Percentiles rank a stretch among this genome's conserved stretches.
Conservation (phyloP, 352 stramenopile species). For the Blastocystis sp. region DNA sequence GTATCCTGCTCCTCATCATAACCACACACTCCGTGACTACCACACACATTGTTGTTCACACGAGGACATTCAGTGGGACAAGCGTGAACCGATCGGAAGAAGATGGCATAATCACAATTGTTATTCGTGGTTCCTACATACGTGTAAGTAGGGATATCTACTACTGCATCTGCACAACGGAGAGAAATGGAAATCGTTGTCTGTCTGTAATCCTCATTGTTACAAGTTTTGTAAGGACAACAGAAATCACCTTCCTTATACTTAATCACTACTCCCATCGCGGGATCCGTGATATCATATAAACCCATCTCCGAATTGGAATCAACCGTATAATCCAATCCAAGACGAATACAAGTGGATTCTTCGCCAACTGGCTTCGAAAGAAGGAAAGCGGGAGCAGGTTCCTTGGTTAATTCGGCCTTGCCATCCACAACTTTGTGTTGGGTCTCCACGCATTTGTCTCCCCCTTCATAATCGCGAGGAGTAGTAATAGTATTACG, state of each 20-base stretch:
- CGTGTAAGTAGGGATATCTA: background rate
- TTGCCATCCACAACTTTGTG: slow-evolving; percentile 8
- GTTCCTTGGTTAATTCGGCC: background rate
- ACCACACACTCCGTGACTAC: slow-evolving; percentile 52
- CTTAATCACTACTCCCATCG: slow-evolving; percentile 41
- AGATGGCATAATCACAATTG: slow-evolving; percentile 32
- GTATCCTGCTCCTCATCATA: slow-evolving; percentile 34
- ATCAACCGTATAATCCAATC: background rate
- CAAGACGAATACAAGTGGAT: slow-evolving; percentile 14
- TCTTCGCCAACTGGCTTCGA: background rate
- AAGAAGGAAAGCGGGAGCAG: slow-evolving; percentile 42
- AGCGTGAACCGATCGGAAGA: slow-evolving; percentile 30
- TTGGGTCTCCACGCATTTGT: slow-evolving; percentile 20
- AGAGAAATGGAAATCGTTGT: background rate
- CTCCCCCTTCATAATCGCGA: slow-evolving; percentile 21
- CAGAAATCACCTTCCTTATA: slow-evolving; percentile 56
- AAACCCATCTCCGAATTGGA: background rate
- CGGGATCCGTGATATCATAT: slow-evolving; percentile 47
- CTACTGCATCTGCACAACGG: slow-evolving; percentile 9
- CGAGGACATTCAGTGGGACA: slow-evolving; percentile 50
- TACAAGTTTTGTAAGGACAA: background rate
- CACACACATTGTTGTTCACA: slow-evolving; percentile 53
- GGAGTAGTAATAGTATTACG: slow-evolving; percentile 41
- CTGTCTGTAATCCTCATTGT: background rate
- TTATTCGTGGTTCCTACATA: slow-evolving; percentile 41